Percentiles rank a stretch among this genome's conserved stretches.
Evolutionary conservation across 805 yeast genomes (phyloP).

Genomic region (Yamadazyma philogaea): DNA sequence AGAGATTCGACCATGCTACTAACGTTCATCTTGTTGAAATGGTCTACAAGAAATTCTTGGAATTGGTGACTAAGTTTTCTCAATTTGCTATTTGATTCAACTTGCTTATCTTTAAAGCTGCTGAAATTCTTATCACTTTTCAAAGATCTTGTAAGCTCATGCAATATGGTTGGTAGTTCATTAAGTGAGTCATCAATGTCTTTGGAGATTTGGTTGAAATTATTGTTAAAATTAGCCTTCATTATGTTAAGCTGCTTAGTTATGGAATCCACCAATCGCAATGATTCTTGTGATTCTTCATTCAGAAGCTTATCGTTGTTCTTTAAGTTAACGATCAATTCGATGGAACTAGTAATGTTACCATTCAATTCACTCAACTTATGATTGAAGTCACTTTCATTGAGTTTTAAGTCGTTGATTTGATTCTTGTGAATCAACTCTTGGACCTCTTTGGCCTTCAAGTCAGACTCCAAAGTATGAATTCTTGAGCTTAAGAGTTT

Average conservation of each 20-base stretch:
- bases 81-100: slow-evolving; percentile 7
- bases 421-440: background rate
- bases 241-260: slow-evolving; percentile 8
- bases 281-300: slow-evolving; percentile 2
- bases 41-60: slow-evolving; percentile 9
- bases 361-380: background rate
- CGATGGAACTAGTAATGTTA: slow-evolving; percentile 2
- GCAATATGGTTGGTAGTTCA: slow-evolving; percentile 10
- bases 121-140: slow-evolving; percentile 13
- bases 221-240: slow-evolving; percentile 10
- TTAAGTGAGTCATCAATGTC: slow-evolving; percentile 10
- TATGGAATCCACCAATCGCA: slow-evolving; percentile 3
- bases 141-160: slow-evolving; percentile 10
- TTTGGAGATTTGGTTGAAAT: slow-evolving; percentile 8
- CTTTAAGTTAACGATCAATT: slow-evolving; percentile 4
- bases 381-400: slow-evolving; percentile 3
- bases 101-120: slow-evolving; percentile 11
- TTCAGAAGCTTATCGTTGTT: slow-evolving; percentile 6
- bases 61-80: slow-evolving; percentile 9
- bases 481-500: slow-evolving; percentile 5
- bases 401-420: slow-evolving; percentile 7
- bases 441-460: slow-evolving; percentile 3
- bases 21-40: slow-evolving; percentile 7
- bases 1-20: slow-evolving; percentile 6
- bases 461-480: slow-evolving; percentile 5